Evolutionary conservation across 1,284 basidiomycete species (phyloP), one percentile per base, ranked within the genome.

Genomic region (Puccinia coronata): DNA sequence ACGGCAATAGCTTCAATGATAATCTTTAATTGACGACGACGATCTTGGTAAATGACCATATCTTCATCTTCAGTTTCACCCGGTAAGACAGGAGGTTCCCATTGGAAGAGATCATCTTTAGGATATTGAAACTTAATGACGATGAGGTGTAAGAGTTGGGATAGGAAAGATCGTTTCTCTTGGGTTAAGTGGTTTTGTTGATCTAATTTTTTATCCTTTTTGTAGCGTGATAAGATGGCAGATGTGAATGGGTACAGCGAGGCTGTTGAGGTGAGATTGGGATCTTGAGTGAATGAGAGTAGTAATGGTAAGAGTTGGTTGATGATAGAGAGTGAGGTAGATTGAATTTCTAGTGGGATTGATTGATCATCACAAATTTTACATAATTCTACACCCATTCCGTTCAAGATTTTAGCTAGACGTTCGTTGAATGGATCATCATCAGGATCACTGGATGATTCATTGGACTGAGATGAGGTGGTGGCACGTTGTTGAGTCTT

Each of bases 41-140:
- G 89, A 81, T 91, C 90, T 82, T 93, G 91, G 84, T 99, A 98
- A 67, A 91, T 91, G 31, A 90, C 90, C 82, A 91, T 90, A 82
- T 96, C 96, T 81, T 98, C 96, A 80, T 95, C 94, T 76, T 96
- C 95, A 65, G 91, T 89, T 83, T 95, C 93, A 51, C 92, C 90
- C 9, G 92, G 91, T 84, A 95, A 92, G 4, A 90, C 90, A 0
- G 92, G 91, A 82, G 91, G 89, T 75, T 94, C 92, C 98, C 98
- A 99, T 85, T 95, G 96, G 86, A 94, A 90, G 31, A 89, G 88
- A 18, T 86, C 86, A 23, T 87, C 87, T 84, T 61, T 31, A 41
- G 80, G 80, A 85, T 88, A 90, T 80, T 88, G 87, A 84, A 90
- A 87, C 87, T 98, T 98, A 79, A 90, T 89, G 47, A 98, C 87